Evolutionary conservation across 495 filamentous ascomycete species (phyloP).

Genomic region (Penicillium pulvis): DNA sequence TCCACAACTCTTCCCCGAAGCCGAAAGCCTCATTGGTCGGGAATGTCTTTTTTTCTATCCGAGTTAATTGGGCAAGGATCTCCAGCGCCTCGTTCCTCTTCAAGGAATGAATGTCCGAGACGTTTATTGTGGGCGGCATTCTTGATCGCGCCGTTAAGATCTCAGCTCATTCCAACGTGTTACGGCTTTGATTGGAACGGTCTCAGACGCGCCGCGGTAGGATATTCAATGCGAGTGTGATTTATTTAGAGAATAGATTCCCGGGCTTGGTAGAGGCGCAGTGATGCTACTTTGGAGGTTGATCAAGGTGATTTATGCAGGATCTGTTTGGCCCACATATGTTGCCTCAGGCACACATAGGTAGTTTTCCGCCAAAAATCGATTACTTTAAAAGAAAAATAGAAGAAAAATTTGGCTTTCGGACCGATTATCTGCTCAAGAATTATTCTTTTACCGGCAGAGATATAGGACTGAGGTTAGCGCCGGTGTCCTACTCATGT

Average conservation of each 20-base stretch:
- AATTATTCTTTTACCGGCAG: too few relatives aligned
- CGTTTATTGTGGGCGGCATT: constrained; percentile 36
- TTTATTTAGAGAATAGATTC: constrained; percentile 1
- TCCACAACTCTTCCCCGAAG: constrained; percentile 54
- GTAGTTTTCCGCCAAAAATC: too few relatives aligned
- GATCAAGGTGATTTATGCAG: background rate
- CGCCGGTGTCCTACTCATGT: too few relatives aligned
- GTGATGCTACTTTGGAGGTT: background rate
- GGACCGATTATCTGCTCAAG: too few relatives aligned
- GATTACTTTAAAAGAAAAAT: too few relatives aligned
- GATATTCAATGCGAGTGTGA: background rate
- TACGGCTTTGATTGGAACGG: background rate
- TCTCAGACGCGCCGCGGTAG: background rate
- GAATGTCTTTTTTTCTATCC: constrained; percentile 60
- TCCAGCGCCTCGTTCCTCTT: constrained; percentile 38
- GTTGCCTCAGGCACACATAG: background rate
- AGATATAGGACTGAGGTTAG: too few relatives aligned
- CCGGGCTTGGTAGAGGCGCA: constrained; percentile 1
- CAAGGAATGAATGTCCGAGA: constrained; percentile 50
- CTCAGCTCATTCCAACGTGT: constrained; percentile 13
- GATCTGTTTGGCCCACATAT: background rate
- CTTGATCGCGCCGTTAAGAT: constrained; percentile 25
- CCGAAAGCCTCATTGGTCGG: constrained; percentile 58
- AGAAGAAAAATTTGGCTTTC: too few relatives aligned
- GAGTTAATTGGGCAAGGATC: constrained; percentile 45